Base-by-base conservation (phyloP, 805 yeast species). In the Kazachstania africana region DNA sequence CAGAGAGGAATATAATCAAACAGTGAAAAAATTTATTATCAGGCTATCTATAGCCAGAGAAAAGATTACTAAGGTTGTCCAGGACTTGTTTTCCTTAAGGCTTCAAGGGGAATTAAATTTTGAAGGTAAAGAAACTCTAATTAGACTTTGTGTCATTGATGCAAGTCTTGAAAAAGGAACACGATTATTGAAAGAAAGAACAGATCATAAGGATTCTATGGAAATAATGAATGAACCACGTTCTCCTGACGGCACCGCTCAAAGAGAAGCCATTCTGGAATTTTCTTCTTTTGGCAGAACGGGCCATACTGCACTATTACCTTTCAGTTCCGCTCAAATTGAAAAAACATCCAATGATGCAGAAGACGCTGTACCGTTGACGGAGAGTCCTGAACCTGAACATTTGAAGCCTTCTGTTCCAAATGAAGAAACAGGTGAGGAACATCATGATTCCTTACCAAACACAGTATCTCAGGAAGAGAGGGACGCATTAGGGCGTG, bases 41-140 rank as follows among this genome's bases (percentile, higher is more conserved):
- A 57, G 66, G 30, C 64, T 68, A 1, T 30, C 42, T 4, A 40
- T 45, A 6, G 48, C 68, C 5, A 61, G 68, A 31, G 38, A 44
- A 0, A 54, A 58, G 24, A 58, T 76, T 21, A 65, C 62, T 24
- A 61, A 63, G 19, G 60, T 74, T 2, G 67, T 73, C 28, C 65
- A 65, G 24, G 79, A 75, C 36, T 57, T 84, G 32, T 69, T 77
- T 46, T 63, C 62, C 26, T 54, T 78, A 29, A 75, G 80, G 48
- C 50, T 67, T 12, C 62, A 67, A 30, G 70, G 68, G 14, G 62
- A 68, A 37, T 60, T 83, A 39, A 73, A 65, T 31, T 47, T 72
- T 2, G 83, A 78, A 40, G 94, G 93, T 13, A 81, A 81, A 50
- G 94, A 84, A 53, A 66, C 84, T 1, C 58, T 83, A 26, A 68